These are phyloP conservation scores for Cryptococcus sp. DNA, from an alignment of 1,284 basidiomycete species.

Conservation along the genomic window DNA sequence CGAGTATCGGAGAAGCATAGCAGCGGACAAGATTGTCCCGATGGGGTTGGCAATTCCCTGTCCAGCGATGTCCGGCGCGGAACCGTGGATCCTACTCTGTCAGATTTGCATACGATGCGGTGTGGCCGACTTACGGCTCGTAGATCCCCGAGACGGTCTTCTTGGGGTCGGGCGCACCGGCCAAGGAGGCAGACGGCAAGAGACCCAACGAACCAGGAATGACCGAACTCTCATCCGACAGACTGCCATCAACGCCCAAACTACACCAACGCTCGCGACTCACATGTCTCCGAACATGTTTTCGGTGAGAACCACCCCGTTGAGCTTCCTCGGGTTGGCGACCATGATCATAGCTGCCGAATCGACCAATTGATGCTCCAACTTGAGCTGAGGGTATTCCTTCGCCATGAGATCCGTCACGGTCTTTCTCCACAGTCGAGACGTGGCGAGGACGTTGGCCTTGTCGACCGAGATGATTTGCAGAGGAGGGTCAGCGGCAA, in stretches of 20 bases:
- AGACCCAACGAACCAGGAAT: conserved; percentile 97
- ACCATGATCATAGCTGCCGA: conserved; percentile 96
- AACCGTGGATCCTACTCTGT: conserved; percentile 44
- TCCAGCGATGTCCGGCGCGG: conserved; percentile 94
- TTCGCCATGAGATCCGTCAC: conserved; percentile 73
- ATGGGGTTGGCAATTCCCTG: conserved; percentile 94
- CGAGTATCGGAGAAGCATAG: conserved; percentile 92
- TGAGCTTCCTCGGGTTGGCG: conserved; percentile 84
- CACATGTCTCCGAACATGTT: conserved; percentile 96
- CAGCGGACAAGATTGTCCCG: conserved; percentile 93
- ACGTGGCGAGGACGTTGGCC: conserved; percentile 95
- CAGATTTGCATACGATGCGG: neutral
- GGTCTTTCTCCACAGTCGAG: conserved; percentile 87
- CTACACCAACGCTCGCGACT: conserved; percentile 35
- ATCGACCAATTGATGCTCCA: conserved; percentile 92
- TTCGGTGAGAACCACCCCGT: conserved; percentile 90
- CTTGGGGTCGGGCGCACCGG: conserved; percentile 72
- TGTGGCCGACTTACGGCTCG: conserved; percentile 59
- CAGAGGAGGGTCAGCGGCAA: conserved; percentile 75
- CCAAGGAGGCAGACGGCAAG: conserved; percentile 83
- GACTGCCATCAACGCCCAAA: conserved; percentile 51
- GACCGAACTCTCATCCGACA: conserved; percentile 93
- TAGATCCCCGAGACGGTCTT: conserved; percentile 79
- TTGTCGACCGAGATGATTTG: conserved; percentile 95
- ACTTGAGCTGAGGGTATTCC: conserved; percentile 78